phyloP scores from a whole-genome alignment of 2,329 filamentous ascomycete genomes.

The Colletotrichum caudatum region DNA sequence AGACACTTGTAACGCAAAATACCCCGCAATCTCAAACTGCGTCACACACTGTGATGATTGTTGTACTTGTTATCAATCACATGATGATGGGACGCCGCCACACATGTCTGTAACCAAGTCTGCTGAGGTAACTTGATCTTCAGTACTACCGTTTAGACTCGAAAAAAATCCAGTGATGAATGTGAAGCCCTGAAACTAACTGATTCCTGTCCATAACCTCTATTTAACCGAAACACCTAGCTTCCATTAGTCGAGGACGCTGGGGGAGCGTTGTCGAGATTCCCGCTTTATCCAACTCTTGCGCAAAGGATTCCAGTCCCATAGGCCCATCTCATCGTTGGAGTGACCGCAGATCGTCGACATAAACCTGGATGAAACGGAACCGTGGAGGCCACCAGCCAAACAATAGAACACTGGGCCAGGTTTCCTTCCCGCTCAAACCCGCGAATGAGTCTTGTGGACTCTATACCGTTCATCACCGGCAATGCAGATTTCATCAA shows the following conservation, averaged over 20 bases:
- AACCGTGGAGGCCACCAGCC: neutral
- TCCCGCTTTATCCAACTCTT: neutral
- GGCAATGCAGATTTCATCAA: conserved; percentile 60
- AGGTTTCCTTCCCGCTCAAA: conserved; percentile 55
- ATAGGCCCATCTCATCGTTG: neutral
- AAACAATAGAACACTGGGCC: conserved; percentile 54
- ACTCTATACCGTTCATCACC: conserved; percentile 55
- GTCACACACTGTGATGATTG: no score
- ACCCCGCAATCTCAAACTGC: neutral
- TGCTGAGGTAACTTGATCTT: no score
- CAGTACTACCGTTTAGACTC: no score
- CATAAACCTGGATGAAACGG: neutral
- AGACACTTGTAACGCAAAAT: neutral
- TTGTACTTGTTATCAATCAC: no score
- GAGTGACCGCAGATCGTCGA: neutral
- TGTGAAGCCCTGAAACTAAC: neutral
- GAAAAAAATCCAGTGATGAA: neutral
- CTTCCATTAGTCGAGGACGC: neutral
- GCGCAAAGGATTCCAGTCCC: neutral
- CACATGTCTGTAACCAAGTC: neutral
- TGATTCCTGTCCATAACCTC: neutral
- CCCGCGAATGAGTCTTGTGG: conserved; percentile 55
- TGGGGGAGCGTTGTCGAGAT: neutral
- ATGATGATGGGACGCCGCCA: no score
- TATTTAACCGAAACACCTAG: neutral